These are phyloP conservation scores for Fusarium duplospermum DNA, from an alignment of 2,329 filamentous ascomycete genomes.

Conservation along the genomic window DNA sequence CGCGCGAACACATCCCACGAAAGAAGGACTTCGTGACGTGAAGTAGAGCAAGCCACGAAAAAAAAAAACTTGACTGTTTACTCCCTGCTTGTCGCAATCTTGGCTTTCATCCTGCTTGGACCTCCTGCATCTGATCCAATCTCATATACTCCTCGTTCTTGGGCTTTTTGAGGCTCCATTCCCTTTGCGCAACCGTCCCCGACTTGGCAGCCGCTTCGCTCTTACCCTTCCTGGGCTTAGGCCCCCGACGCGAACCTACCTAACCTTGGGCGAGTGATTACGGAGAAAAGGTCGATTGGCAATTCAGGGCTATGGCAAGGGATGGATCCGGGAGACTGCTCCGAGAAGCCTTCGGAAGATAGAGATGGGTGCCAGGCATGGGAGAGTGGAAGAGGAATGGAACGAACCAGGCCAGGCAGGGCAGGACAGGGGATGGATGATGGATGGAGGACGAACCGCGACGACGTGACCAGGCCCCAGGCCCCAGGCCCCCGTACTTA, in stretches of 20 bases:
- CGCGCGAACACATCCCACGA: conserved; percentile 7
- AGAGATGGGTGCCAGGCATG: background rate
- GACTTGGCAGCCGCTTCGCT: conserved; percentile 37
- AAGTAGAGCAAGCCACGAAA: conserved; percentile 10
- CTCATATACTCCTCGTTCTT: conserved; percentile 12
- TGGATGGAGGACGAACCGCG: conserved; percentile 17
- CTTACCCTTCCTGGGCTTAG: conserved; percentile 31
- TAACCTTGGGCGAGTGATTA: conserved; percentile 21
- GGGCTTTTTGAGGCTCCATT: conserved; percentile 32
- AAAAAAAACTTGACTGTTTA: conserved; percentile 29
- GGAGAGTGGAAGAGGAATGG: conserved; percentile 14
- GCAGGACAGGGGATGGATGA: background rate
- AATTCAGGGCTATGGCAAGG: background rate
- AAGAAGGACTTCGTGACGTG: conserved; percentile 2
- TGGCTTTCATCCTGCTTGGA: background rate
- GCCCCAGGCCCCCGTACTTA: background rate
- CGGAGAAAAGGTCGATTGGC: conserved; percentile 18
- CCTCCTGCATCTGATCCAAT: conserved; percentile 32
- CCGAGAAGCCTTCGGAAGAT: conserved; percentile 9
- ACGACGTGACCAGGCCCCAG: conserved; percentile 21
- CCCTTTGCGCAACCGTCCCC: conserved; percentile 36
- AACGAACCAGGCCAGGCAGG: conserved; percentile 15
- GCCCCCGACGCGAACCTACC: conserved; percentile 26
- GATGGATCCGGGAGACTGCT: conserved; percentile 7
- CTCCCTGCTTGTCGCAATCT: conserved; percentile 19